A percentile compares a stretch with the other conserved stretches of the same genome.
These are phyloP conservation scores for Exophiala oligosperma DNA, from an alignment of 2,329 filamentous ascomycete species.

Conservation along the genomic window DNA sequence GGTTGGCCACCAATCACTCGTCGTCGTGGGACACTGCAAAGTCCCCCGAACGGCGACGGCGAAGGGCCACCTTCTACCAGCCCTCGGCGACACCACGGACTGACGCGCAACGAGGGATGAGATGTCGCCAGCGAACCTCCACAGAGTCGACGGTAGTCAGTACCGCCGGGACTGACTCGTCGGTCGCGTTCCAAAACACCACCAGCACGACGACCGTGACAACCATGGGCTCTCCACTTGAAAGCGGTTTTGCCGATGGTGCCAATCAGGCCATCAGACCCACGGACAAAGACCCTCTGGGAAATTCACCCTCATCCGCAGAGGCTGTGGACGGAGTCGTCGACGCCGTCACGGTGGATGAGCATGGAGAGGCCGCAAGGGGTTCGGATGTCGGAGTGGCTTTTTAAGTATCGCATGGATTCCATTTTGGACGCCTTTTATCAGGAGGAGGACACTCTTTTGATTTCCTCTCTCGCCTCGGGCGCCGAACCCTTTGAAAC, in stretches of 20 bases:
- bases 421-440: no score
- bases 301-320: constrained; percentile 9
- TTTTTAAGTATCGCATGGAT: constrained; percentile 2
- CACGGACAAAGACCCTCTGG: no score
- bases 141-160: constrained; percentile 29
- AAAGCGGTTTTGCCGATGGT: no score
- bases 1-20: constrained; percentile 22
- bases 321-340: constrained; percentile 13
- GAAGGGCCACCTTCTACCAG: constrained; percentile 29
- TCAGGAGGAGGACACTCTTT: constrained; percentile 3
- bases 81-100: constrained; percentile 17
- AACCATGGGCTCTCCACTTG: no score
- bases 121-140: constrained; percentile 11
- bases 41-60: constrained; percentile 27
- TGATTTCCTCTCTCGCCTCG: constrained; percentile 6
- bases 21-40: constrained; percentile 27
- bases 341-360: constrained; percentile 6
- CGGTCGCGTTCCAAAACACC: constrained; percentile 21
- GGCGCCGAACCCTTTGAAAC: constrained; percentile 11
- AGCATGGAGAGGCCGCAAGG: constrained; percentile 24
- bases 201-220: constrained; percentile 20
- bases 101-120: no score
- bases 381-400: constrained; percentile 27
- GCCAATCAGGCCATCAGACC: no score
- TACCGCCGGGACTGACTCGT: constrained; percentile 25